Base-by-base conservation (phyloP, 2,329 filamentous ascomycete species). In the Fusarium fujikuroi region DNA sequence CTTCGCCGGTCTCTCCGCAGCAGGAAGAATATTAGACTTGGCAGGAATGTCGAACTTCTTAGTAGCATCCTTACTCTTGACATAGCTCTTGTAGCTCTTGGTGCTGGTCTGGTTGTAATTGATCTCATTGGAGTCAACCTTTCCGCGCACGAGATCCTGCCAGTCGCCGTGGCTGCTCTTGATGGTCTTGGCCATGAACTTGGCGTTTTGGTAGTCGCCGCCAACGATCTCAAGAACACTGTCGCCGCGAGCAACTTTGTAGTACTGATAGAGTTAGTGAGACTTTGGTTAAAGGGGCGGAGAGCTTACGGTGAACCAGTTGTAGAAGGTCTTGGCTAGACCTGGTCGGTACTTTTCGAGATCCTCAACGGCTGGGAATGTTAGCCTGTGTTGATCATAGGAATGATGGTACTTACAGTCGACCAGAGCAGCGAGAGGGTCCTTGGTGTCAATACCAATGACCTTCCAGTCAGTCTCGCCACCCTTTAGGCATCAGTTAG, bases 381-480 rank as follows among this genome's bases (percentile, higher is more conserved):
- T 81, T 53, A 78, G 74, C 12, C 30, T 11, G 1, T 2, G 3
- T 2, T 3, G 47, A 1, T 4, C 1, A 2, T 3, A 15, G 8
- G 16, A 8, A 1, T 2, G 1, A 18, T n/a, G 10, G 10, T 3
- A 70, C 79, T 69, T 72, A 83, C 83, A 76, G 47, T 81, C 72
- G 6, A 84, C 76, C 0, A 79, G 50, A 3, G 72, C 60, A 6
- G 83, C 80, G n/a, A 84, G 75, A 3, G 83, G 81, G 34, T 84
- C 83, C 3, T 80, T 79, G 23, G 82, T 69, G 30, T 84, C 83
- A 23, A 84, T 81, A 11, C 63, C 79, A 37, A 84, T 79, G 49
- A 84, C 77, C 53, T 84, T 84, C 83, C 82, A 84, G 67, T 84
- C 83, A 21, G 81, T 82, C 19, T 80, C 66, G 74, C 80, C 44